Evolutionary conservation across 1,284 basidiomycete species (phyloP).

Genomic region (Sporisorium iseilematis-ciliati): DNA sequence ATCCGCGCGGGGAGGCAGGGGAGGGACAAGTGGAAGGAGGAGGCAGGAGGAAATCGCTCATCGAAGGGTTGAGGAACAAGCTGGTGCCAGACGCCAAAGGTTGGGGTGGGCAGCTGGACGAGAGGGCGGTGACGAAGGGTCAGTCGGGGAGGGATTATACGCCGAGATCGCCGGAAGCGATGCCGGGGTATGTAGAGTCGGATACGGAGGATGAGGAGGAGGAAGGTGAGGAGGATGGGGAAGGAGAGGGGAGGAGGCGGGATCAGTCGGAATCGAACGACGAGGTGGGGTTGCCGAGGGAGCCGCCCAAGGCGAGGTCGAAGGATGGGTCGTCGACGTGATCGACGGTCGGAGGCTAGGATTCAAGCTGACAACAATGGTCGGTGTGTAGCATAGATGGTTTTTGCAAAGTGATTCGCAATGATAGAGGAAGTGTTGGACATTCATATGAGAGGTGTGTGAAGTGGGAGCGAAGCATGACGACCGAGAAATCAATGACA

Average conservation of each 20-base stretch:
- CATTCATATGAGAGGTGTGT: too few relatives aligned
- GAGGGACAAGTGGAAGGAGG: neutral
- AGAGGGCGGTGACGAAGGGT: conserved; percentile 41
- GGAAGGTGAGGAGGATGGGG: neutral
- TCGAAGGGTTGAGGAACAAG: conserved; percentile 30
- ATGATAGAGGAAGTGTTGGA: too few relatives aligned
- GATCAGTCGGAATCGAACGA: neutral
- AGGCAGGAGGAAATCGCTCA: conserved; percentile 15
- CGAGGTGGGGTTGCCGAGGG: neutral
- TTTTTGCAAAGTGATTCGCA: too few relatives aligned
- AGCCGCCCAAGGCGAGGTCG: conserved; percentile 4
- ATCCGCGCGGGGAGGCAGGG: neutral
- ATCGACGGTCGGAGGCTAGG: too few relatives aligned
- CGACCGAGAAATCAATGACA: too few relatives aligned
- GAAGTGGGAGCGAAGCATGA: too few relatives aligned
- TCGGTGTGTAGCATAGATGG: too few relatives aligned
- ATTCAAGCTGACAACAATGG: too few relatives aligned
- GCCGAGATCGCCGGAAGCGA: conserved; percentile 19
- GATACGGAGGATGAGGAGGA: conserved; percentile 29
- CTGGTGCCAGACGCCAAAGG: conserved; percentile 31
- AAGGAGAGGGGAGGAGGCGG: neutral
- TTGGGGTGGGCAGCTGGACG: conserved; percentile 20
- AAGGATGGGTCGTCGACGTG: neutral
- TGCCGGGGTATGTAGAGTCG: conserved; percentile 15
- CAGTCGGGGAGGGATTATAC: conserved; percentile 33